A percentile compares a stretch with the other conserved stretches of the same genome.
Conservation (phyloP, 176 grass and related monocot genomes). For the Ampelocalamus luodianensis region DNA sequence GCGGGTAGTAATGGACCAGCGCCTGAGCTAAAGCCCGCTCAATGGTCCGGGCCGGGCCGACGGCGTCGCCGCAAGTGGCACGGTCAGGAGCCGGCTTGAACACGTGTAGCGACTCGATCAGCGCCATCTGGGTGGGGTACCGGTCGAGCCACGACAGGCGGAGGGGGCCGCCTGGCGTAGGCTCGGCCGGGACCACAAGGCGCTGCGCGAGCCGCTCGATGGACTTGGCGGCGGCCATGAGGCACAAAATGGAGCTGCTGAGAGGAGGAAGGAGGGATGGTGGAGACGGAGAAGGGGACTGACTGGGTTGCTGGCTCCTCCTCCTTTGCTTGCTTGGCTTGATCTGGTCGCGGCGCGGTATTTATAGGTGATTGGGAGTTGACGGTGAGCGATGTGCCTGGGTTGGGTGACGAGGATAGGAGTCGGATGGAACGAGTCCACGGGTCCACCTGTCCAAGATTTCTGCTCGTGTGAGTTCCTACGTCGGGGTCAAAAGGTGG, state of each 20-base stretch:
- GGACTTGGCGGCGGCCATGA: slow-evolving; percentile 36
- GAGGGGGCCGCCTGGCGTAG: slow-evolving; percentile 44
- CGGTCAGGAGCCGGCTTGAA: slow-evolving; percentile 51
- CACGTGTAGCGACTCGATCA: slow-evolving; percentile 89
- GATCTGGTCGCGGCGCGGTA: background rate
- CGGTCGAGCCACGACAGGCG: slow-evolving; percentile 89
- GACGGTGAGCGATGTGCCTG: background rate
- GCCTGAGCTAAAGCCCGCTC: slow-evolving; percentile 56
- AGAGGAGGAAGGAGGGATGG: background rate
- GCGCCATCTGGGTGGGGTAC: slow-evolving; percentile 89
- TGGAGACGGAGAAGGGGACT: background rate
- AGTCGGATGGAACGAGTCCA: slow-evolving; percentile 41
- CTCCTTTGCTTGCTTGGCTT: background rate
- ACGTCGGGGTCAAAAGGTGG: slow-evolving; percentile 34
- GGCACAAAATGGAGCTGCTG: background rate
- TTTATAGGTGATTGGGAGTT: slow-evolving; percentile 40
- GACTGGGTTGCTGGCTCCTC: background rate
- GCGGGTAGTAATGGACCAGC: slow-evolving; percentile 71
- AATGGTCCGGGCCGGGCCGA: slow-evolving; percentile 42
- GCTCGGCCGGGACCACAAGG: slow-evolving; percentile 56
- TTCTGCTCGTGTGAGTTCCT: slow-evolving; percentile 17
- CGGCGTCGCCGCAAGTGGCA: background rate
- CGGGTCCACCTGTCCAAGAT: slow-evolving; percentile 11
- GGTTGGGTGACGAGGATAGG: slow-evolving; percentile 42
- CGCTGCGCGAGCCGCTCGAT: slow-evolving; percentile 50